Base-by-base conservation (phyloP, 352 stramenopile genomes). In the Phytophthora cajani region DNA sequence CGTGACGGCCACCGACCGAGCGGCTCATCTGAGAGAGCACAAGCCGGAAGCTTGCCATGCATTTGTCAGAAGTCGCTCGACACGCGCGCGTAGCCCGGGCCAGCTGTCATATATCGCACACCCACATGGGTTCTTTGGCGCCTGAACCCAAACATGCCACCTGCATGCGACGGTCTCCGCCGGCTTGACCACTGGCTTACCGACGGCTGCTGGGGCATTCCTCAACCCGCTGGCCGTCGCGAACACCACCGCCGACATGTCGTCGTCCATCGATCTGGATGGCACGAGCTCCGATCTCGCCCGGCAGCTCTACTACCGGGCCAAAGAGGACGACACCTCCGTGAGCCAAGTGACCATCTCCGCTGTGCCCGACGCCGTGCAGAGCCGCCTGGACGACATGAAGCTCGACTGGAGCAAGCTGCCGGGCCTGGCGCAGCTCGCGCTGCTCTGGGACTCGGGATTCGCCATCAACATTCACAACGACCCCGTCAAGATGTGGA, bases 381-480 rank as follows among this genome's bases (percentile, higher is more conserved):
- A 59, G 10, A 57, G 5, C 12, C 71, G 62, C 0, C 62, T 75
- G 4, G 62, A 62, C 52, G n/a, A 11, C 3, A 4, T 75, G 1
- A 8, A 50, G 4, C 23, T 71, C 49, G 61, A 62, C 52, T 81
- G 64, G 59, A 55, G 12, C 32, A 47, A 71, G 2, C 58, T 81
- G 16, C 71, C 71, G 5, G 69, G 65, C 0, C 14, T 79, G 10
- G 62, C 72, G 3, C 77, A 83, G 47, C 64, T 67, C 1, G 77
- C 73, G 1, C 16, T 83, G 40, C 64, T 83, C 7, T 84, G 77
- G 77, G 77, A 84, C 57, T 78, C 67, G 2, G 77, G 72, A 14
- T 79, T 74, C 19, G 72, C 59, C 4, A 33, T 64, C 32, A 73
- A 59, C 10, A 44, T 59, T 0, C 25, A 58, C 1, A 52, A 53